A percentile compares a stretch with the other conserved stretches of the same genome.
These are phyloP conservation scores for Lipomyces oligophaga DNA, from an alignment of 805 yeast genomes.

Conservation along the genomic window DNA sequence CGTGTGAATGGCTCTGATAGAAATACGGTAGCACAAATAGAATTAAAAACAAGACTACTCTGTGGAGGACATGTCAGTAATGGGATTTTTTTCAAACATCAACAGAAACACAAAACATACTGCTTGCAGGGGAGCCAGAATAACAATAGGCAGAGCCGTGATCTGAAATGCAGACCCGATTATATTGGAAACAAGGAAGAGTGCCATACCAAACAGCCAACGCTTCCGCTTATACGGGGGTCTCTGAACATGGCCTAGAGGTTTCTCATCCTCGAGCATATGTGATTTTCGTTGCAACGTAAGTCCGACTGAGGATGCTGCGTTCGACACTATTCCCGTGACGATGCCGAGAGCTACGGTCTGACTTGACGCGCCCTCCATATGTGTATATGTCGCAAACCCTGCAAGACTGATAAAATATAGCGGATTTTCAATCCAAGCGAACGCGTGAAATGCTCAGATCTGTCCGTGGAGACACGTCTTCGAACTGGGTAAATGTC, in stretches of 20 bases:
- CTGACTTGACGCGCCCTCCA: constrained; percentile 28
- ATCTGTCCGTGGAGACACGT: too few species aligned
- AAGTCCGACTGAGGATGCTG: constrained; percentile 75
- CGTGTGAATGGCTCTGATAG: constrained; percentile 65
- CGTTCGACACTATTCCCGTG: constrained; percentile 61
- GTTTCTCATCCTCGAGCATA: constrained; percentile 43
- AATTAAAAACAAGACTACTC: constrained; percentile 76
- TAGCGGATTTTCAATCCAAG: too few species aligned
- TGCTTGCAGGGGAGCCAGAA: constrained; percentile 79
- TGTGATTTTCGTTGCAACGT: constrained; percentile 80
- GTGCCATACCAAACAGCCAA: constrained; percentile 70
- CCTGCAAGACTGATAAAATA: too few species aligned
- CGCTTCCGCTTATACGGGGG: constrained; percentile 43
- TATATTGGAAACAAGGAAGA: constrained; percentile 70
- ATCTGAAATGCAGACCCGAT: constrained; percentile 81
- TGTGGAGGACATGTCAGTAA: background rate
- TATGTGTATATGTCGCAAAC: too few species aligned
- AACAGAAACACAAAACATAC: constrained; percentile 36
- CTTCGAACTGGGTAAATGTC: too few species aligned
- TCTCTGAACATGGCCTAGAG: constrained; percentile 36
- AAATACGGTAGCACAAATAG: constrained; percentile 63
- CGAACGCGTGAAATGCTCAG: too few species aligned
- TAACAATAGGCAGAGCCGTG: constrained; percentile 74
- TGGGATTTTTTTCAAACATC: too few species aligned
- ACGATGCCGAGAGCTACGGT: constrained; percentile 36